Conservation (phyloP, 768 basidiomycete species). For the Suillus discolor region DNA sequence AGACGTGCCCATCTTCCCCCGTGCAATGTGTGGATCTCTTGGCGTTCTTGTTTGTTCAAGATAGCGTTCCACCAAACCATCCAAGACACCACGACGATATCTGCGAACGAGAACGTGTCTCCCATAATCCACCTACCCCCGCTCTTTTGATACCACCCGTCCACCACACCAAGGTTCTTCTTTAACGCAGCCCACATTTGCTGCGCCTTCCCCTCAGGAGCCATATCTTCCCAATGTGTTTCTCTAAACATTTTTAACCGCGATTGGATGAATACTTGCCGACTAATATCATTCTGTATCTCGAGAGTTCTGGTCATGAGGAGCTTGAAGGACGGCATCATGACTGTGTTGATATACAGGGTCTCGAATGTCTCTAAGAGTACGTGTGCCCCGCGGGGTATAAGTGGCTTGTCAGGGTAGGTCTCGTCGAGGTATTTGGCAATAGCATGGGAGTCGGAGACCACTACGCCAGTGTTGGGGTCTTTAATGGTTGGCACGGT, state of each 20-base stretch:
- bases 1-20: conserved; percentile 7
- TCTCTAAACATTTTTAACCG: conserved; percentile 7
- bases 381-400: neutral
- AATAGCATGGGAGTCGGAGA: conserved; percentile 47
- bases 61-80: neutral
- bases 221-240: conserved; percentile 2
- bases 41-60: neutral
- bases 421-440: conserved; percentile 49
- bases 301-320: neutral
- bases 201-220: neutral
- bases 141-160: conserved; percentile 9
- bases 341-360: neutral
- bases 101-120: conserved; percentile 7
- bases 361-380: neutral
- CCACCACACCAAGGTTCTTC: neutral
- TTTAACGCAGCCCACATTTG: neutral
- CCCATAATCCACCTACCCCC: conserved; percentile 11
- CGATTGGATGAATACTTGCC: neutral
- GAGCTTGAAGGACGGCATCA: neutral
- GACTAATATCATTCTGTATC: neutral
- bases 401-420: conserved; percentile 36
- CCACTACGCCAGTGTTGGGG: conserved; percentile 32
- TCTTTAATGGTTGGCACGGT: conserved; percentile 51
- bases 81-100: conserved; percentile 3
- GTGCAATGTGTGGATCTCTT: conserved; percentile 3